These are phyloP conservation scores for Cytospora schulzeri DNA, from an alignment of 2,329 filamentous ascomycete genomes.

Conservation along the genomic window DNA sequence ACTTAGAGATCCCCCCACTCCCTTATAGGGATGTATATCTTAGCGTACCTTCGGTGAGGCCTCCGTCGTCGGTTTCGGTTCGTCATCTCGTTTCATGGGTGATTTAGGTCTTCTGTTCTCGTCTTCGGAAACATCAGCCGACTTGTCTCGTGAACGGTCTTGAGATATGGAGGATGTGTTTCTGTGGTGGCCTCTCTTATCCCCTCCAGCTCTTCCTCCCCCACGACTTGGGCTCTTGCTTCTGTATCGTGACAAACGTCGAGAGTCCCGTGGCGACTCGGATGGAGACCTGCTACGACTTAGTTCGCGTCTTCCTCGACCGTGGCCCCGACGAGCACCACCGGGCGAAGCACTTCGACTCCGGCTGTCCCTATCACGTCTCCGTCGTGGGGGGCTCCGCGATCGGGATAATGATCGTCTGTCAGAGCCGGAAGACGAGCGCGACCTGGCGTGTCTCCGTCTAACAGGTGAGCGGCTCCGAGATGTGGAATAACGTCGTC, in stretches of 20 bases:
- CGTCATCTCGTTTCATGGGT: slow-evolving; percentile 37
- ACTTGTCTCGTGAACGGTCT: slow-evolving; percentile 52
- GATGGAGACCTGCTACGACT: slow-evolving; percentile 30
- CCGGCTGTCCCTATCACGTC: slow-evolving; percentile 39
- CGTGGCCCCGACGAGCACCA: slow-evolving; percentile 18
- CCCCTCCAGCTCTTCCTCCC: slow-evolving; percentile 25
- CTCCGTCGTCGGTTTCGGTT: slow-evolving; percentile 28
- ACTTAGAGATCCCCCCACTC: slow-evolving; percentile 33
- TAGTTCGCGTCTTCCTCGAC: slow-evolving; percentile 25
- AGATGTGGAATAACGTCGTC: slow-evolving; percentile 53
- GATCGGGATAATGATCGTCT: slow-evolving; percentile 42
- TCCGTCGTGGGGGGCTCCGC: slow-evolving; percentile 36
- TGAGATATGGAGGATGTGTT: slow-evolving; percentile 55
- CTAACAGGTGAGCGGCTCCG: slow-evolving; percentile 49
- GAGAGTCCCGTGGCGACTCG: slow-evolving; percentile 25
- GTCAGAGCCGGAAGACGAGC: slow-evolving; percentile 42
- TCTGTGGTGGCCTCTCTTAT: slow-evolving; percentile 38
- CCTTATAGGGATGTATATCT: slow-evolving; percentile 37
- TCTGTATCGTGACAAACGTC: slow-evolving; percentile 27
- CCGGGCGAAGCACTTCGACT: slow-evolving; percentile 31
- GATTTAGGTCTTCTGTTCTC: slow-evolving; percentile 41
- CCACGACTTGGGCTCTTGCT: slow-evolving; percentile 23
- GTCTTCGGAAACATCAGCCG: slow-evolving; percentile 59
- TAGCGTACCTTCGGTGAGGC: slow-evolving; percentile 36
- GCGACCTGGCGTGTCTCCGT: slow-evolving; percentile 43